Evolutionary conservation across 768 basidiomycete genomes (phyloP), one percentile per base, ranked within the genome.

Genomic region (Clitopilus passeckerianus): DNA sequence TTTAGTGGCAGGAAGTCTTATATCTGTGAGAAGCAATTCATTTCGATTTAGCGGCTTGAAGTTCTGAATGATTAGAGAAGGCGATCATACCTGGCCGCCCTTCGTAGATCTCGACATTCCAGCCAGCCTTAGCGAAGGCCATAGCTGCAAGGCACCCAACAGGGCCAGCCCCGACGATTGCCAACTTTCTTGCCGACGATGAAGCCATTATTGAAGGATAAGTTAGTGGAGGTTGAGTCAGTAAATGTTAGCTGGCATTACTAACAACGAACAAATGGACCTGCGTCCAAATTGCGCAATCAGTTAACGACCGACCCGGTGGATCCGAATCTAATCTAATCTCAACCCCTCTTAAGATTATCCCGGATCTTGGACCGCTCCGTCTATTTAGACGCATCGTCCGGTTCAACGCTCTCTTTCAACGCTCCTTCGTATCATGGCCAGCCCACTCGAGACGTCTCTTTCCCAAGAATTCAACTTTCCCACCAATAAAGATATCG

Each of bases 91-190:
- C 94, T 68, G 89, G 77, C 59, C 93, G 84, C 61, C 81, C 81
- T 75, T 95, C 94, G 68, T 87, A 90, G 33, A 95, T 71, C 60
- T 86, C 83, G 59, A 95, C 91, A 56, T 73, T 63, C 91, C 95
- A 99, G 54, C 95, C 95, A 68, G 84, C 80, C 65, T 90, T 90
- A 56, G 93, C 90, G 46, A 99, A 79, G 57, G 90, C 83, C 54
- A 95, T 79, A 14, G 96, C 95, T 34, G 89, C 82, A 22, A 98
- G 87, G 70, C 94, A 95, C 22, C 96, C 96, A 15, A 99, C 96
- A 7, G 96, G 95, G 0, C 96, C 96, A 57, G 89, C 95, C 41
- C 96, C 96, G 22, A 91, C 83, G 37, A 91, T 76, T 52, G 87
- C 76, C n/a, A 79, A 86, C 64, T 81, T 84, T 24, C 77, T 76